Percentiles rank a stretch among this genome's conserved stretches.
These are phyloP conservation scores for Neocucurbitaria cava DNA, from an alignment of 2,329 filamentous ascomycete genomes.

Conservation along the genomic window DNA sequence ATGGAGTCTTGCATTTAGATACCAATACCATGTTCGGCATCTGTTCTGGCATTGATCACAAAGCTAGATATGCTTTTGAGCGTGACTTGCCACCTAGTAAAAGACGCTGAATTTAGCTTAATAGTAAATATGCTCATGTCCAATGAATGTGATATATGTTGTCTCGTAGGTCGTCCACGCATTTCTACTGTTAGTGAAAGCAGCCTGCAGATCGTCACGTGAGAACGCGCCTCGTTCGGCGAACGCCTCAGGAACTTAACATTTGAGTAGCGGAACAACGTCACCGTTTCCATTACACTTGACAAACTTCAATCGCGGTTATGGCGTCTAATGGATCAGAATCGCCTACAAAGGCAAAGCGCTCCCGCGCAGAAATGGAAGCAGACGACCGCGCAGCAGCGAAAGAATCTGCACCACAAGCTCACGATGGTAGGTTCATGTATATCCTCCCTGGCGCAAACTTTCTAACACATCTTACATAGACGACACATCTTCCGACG, in stretches of 20 bases:
- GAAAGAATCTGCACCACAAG: conserved; percentile 15
- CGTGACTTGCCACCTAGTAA: too few relatives aligned
- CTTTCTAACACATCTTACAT: conserved; percentile 9
- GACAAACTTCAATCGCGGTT: not conserved
- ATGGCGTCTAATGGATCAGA: conserved; percentile 22
- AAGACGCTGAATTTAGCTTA: too few relatives aligned
- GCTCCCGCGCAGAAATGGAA: conserved; percentile 36
- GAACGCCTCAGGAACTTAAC: conserved; percentile 4
- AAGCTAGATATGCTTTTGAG: not conserved
- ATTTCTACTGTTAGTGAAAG: not conserved
- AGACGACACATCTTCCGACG: conserved; percentile 69
- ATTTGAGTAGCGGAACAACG: conserved; percentile 6
- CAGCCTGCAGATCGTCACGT: conserved; percentile 8
- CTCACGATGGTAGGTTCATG: conserved; percentile 17
- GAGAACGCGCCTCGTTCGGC: conserved; percentile 16
- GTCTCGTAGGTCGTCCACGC: not conserved
- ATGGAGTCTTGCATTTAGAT: conserved; percentile 25
- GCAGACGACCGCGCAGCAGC: conserved; percentile 16
- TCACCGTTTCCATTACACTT: not conserved
- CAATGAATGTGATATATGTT: too few relatives aligned
- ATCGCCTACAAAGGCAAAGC: conserved; percentile 33
- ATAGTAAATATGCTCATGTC: too few relatives aligned
- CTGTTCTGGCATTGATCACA: conserved; percentile 5
- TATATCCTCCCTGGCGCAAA: conserved; percentile 14
- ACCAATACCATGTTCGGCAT: conserved; percentile 23